Conservation (phyloP, 805 yeast genomes). For the Nakazawaea siamensis region DNA sequence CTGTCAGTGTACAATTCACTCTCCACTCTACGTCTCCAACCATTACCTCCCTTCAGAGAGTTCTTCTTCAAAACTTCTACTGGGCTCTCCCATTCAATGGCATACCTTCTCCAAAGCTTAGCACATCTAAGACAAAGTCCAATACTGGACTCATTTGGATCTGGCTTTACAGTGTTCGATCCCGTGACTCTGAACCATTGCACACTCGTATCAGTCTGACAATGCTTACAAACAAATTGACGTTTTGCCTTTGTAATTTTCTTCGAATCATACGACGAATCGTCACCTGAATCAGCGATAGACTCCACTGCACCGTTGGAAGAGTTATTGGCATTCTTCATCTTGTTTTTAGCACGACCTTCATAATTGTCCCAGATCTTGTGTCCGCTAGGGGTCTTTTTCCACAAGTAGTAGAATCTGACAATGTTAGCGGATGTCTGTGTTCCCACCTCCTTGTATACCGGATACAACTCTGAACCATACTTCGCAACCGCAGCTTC, state of each 20-base stretch:
- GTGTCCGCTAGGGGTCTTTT: constrained; percentile 71
- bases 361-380: constrained; percentile 75
- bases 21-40: constrained; percentile 58
- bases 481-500: constrained; percentile 64
- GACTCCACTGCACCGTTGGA: constrained; percentile 27
- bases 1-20: constrained; percentile 60
- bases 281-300: constrained; percentile 61
- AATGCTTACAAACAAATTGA: constrained; percentile 60
- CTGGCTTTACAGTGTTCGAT: constrained; percentile 26
- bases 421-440: constrained; percentile 76
- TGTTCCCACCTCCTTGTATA: constrained; percentile 59
- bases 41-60: constrained; percentile 34
- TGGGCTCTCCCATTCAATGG: constrained; percentile 80
- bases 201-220: constrained; percentile 44
- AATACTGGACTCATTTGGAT: constrained; percentile 26
- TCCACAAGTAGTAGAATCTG: constrained; percentile 86
- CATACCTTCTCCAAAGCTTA: constrained; percentile 84
- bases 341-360: constrained; percentile 58
- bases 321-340: constrained; percentile 25
- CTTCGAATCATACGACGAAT: constrained; percentile 56
- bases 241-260: constrained; percentile 33
- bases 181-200: constrained; percentile 76
- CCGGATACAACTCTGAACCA: constrained; percentile 77
- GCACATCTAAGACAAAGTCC: constrained; percentile 88
- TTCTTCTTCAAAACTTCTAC: constrained; percentile 47